Conservation (phyloP, 768 basidiomycete species). For the Rhodosporidiobolus sp. region DNA sequence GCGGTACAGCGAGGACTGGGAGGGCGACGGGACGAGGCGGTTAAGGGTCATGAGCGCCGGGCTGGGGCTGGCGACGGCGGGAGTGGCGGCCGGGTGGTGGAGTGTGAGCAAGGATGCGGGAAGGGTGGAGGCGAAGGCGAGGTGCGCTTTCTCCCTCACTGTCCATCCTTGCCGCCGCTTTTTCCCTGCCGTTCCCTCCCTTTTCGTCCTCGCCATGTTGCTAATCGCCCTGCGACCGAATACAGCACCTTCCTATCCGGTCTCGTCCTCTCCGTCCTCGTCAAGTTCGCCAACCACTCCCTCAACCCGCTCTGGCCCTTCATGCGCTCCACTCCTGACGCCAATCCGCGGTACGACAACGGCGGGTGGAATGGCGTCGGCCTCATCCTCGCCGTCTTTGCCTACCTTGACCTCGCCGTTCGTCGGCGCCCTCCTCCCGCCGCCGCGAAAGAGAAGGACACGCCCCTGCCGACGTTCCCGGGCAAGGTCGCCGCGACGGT, state of each 20-base stretch:
- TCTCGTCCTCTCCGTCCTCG: constrained; percentile 62
- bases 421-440: no score
- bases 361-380: constrained; percentile 30
- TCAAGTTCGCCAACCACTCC: constrained; percentile 71
- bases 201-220: no score
- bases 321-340: neutral
- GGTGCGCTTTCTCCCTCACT: neutral
- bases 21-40: constrained; percentile 44
- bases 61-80: constrained; percentile 57
- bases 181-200: no score
- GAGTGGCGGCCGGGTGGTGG: constrained; percentile 60
- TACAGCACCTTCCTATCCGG: constrained; percentile 64
- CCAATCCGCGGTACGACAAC: constrained; percentile 8
- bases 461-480: neutral
- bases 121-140: constrained; percentile 39
- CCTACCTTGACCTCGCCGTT: neutral
- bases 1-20: constrained; percentile 57
- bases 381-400: constrained; percentile 18
- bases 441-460: neutral
- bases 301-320: constrained; percentile 41
- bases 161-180: neutral
- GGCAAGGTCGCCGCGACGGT: neutral
- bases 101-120: constrained; percentile 48
- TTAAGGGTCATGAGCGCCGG: constrained; percentile 59
- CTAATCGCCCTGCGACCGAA: no score